Evolutionary conservation across 2,329 filamentous ascomycete species (phyloP).

Genomic region (Cladosporium sp.): DNA sequence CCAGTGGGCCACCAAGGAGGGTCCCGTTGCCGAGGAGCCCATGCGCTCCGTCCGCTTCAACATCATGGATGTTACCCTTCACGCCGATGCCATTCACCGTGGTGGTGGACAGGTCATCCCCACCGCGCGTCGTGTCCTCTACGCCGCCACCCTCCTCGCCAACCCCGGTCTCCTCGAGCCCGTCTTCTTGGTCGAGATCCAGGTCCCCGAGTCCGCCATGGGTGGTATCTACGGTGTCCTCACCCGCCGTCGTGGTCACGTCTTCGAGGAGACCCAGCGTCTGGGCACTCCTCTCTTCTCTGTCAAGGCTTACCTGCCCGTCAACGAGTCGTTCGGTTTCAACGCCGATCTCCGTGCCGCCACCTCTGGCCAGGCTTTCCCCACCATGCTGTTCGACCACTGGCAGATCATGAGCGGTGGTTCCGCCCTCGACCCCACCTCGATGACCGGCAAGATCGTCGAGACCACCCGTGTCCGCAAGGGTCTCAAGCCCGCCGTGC

Average conservation of each 20-base stretch:
- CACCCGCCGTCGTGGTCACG: conserved; percentile 96
- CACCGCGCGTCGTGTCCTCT: conserved; percentile 95
- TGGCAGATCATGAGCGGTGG: conserved; percentile 96
- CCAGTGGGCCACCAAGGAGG: conserved; percentile 99
- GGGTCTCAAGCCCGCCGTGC: conserved; percentile 96
- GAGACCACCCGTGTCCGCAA: conserved; percentile 96
- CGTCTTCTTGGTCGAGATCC: conserved; percentile 98
- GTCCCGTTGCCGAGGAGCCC: conserved; percentile 96
- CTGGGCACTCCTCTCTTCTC: conserved; percentile 99
- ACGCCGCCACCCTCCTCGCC: conserved; percentile 87
- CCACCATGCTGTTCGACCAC: conserved; percentile 98
- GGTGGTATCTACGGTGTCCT: conserved; percentile 99
- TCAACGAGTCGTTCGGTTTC: conserved; percentile 99
- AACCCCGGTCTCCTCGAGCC: conserved; percentile 92
- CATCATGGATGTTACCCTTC: conserved; percentile 98
- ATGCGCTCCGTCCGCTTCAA: conserved; percentile 98
- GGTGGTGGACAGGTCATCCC: conserved; percentile 99
- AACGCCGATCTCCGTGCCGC: conserved; percentile 91
- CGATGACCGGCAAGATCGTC: conserved; percentile 82
- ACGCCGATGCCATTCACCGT: conserved; percentile 99
- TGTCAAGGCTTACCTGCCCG: conserved; percentile 95
- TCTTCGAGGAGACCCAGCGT: conserved; percentile 97
- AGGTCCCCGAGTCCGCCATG: conserved; percentile 98
- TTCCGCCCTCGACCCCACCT: conserved; percentile 79
- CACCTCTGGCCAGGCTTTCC: conserved; percentile 98